Base-by-base conservation (phyloP, 2,329 filamentous ascomycete species). In the Epichloe baconii region DNA sequence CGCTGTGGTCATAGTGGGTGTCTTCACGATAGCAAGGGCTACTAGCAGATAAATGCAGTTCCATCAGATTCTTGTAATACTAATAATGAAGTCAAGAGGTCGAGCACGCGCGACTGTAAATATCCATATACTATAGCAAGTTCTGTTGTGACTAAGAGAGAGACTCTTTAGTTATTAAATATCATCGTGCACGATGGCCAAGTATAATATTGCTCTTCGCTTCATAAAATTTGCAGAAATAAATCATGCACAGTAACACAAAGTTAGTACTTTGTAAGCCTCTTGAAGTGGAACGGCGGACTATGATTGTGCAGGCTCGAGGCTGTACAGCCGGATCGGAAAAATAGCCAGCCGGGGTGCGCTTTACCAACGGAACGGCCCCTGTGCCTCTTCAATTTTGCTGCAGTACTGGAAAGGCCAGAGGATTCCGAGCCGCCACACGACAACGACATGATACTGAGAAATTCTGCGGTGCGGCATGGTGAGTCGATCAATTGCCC, bases 1-100 rank as follows among this genome's bases (percentile, higher is more conserved):
- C 62, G 93, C 91, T 10, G 88, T 94, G 43, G 90, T 95, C 38
- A 95, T 98, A 68, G 77, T 94, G 41, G 88, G 87, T 57, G 91
- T 97, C 11, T 98, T 98, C 71, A 83, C 89, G 42, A 81, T 98
- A 61, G 83, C 87, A 54, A 82, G 89, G 57, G 71, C 83, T 55
- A 73, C 75, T 37, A 78, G 73, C 67, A 68, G 76, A 63, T 79
- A 70, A 64, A 58, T 55, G 37, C 45, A 57, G 48, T 44, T 45
- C 36, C n/a, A 49, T 50, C 48, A 37, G 54, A 51, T 54, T 52
- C 34, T 51, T 47, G 35, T 51, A 53, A 55, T 49, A 54, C 54
- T 68, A 59, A 68, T 68, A 59, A 68, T 61, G 65, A 68, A 56
- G 59, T 67, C 54, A 68, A 56, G 63, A 69, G 64, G 60, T 58